Base-by-base conservation (phyloP, 148 eudicot genomes). In the Fagopyrum homotropicum region DNA sequence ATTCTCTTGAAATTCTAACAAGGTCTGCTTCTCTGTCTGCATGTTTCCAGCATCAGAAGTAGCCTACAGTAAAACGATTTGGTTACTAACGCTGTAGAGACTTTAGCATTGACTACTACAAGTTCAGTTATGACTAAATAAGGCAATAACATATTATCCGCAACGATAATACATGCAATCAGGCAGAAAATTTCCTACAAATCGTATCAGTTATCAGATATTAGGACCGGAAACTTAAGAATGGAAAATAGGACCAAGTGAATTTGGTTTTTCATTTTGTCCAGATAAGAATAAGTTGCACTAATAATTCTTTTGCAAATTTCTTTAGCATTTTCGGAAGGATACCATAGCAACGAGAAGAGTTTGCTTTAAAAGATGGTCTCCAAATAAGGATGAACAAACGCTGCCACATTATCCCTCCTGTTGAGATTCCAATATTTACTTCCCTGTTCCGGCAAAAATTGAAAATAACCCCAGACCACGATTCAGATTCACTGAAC, bases 11-110 rank as follows among this genome's bases (percentile, higher is more conserved):
- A 79, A 72, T 78, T 71, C 77, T 75, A 54, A 29, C 68, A 76
- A 79, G 49, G 17, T 47, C 48, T 73, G 77, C 71, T 73, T 79
- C 75, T 70, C 76, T 30, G 77, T 50, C 76, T 79, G 81, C 87
- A 84, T 84, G 79, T 74, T 84, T 77, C 54, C 55, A 63, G 76
- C 75, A 66, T 56, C 45, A 69, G 52, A 72, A 75, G 75, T 29
- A 48, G 29, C 74, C 80, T 84, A 79, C 60, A 51, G 35, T 69
- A 26, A 76, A 78, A 77, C 81, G 47, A 17, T 59, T 26, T 59
- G 9, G 30, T 6, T 59, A 59, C 8, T n/a, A 19, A 29, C 64
- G 22, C 64, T 30, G 22, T 19, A 59, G 64, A 59, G 35, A 22
- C 30, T 19, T 54, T 19, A 54, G 59, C 59, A 54, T 54, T 4